A percentile compares a stretch with the other conserved stretches of the same genome.
These are phyloP conservation scores for Claviceps sp. DNA, from an alignment of 2,329 filamentous ascomycete species.

Conservation along the genomic window DNA sequence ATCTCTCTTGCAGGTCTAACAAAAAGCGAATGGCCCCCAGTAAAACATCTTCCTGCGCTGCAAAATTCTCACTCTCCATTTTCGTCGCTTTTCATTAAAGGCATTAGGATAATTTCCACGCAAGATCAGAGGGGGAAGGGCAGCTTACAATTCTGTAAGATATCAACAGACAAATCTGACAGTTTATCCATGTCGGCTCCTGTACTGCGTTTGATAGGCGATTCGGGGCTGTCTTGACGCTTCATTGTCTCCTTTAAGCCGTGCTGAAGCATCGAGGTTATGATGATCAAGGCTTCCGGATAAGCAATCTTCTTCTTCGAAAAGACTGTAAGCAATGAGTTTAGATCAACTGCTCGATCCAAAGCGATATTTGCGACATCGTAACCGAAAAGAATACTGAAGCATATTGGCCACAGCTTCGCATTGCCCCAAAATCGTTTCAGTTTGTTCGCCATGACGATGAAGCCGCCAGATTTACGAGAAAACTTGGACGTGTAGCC, in stretches of 20 bases:
- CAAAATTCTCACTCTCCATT: slow-evolving; percentile 33
- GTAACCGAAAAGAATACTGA: slow-evolving; percentile 75
- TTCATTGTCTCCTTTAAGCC: slow-evolving; percentile 60
- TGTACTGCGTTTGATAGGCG: slow-evolving; percentile 23
- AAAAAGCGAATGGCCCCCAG: slow-evolving; percentile 70
- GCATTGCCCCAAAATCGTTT: slow-evolving; percentile 82
- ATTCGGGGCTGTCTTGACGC: slow-evolving; percentile 46
- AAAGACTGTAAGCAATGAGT: slow-evolving; percentile 62
- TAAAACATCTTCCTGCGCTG: slow-evolving; percentile 48
- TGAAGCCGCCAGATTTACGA: slow-evolving; percentile 72
- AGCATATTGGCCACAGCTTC: slow-evolving; percentile 73
- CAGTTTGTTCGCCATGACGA: slow-evolving; percentile 68
- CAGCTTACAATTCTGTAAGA: background rate
- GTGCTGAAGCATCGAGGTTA: slow-evolving; percentile 77
- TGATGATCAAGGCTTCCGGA: slow-evolving; percentile 65
- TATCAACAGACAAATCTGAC: background rate
- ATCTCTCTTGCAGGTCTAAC: slow-evolving; percentile 63
- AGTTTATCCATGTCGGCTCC: background rate
- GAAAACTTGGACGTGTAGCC: slow-evolving; percentile 77
- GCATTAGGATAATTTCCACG: background rate
- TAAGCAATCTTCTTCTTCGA: slow-evolving; percentile 54
- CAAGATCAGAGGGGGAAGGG: background rate
- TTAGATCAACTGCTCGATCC: slow-evolving; percentile 59
- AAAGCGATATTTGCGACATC: slow-evolving; percentile 67
- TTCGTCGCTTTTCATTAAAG: slow-evolving; percentile 10